Evolutionary conservation across 1,284 basidiomycete genomes (phyloP), one percentile per base, ranked within the genome.

Genomic region (Pseudomicrostroma phylloplanum): DNA sequence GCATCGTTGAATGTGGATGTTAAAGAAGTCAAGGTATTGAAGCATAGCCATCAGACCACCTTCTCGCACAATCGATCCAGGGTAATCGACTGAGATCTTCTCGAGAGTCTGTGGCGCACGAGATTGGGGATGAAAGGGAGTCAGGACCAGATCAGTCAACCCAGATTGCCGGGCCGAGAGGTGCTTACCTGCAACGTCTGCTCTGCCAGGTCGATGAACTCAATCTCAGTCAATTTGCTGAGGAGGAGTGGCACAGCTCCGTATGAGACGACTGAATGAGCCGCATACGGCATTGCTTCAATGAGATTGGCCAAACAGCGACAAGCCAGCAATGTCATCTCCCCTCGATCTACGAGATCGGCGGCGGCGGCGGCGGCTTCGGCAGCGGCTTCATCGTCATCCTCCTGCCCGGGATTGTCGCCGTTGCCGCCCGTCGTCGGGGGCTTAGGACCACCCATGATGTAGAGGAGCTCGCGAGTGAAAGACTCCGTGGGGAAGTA

Each of bases 401-500:
- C 66, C 8, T 64, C 65, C 36, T 72, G 64, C 4, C 30, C 30
- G 51, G 13, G 3, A 3, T 46, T 54, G 23, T 57, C 57, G 19
- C 59, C 39, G 6, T 54, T 21, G 7, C 25, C 21, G 30, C 69
- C 68, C 55, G 53, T 56, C n/a, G 64, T 65, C 1, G 67, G 67
- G 0, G 76, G 72, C 59, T 72, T 71, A 19, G 86, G 82, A 1
- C 96, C 96, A 36, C 90, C 89, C 55, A 99, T 83, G 68, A 96
- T 92, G 76, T 87, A 87, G 67, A 99, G 88, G 54, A 98, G 85
- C 80, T 97, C 96, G 70, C 88, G 87, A 49, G 94, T 91, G 78
- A 92, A 97, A 15, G 88, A 85, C 73, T 94, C 91, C 30, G 92
- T 88, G 67, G 90, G 91, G 82, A 98, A 94, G 42, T 90, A 94